Evolutionary conservation across 176 grass and related monocot species (phyloP), one percentile per base, ranked within the genome.

Genomic region (Pontederia paniculata): DNA sequence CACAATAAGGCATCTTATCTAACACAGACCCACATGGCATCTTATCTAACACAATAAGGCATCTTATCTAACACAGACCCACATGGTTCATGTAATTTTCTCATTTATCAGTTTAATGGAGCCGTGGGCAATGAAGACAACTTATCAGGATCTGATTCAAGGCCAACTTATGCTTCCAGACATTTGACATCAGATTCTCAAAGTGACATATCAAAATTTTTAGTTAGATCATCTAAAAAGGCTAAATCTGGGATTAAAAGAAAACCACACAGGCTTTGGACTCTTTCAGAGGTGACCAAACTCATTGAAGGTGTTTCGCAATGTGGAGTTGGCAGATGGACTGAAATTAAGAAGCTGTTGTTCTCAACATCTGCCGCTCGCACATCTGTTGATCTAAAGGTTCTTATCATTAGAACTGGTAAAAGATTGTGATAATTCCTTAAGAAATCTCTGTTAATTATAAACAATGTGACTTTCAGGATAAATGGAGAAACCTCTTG

Each of bases 401-500:
- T 72, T 13, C 17, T 62, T 72, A 20, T 42, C 52, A 19, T 23
- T 17, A 23, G 2, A 52, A 44, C 12, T 60, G 8, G 37, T 43
- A 12, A 16, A 52, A 61, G 4, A 11, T 28, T 21, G 1, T 63
- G 60, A 4, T 19, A 5, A 12, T 22, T 63, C 44, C 20, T 46
- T 1, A 63, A 47, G 43, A 12, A 62, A 62, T n/a, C 14, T 45
- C 12, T 41, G 23, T 37, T 31, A 15, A 49, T 37, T 37, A 3
- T n/a, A n/a, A n/a, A n/a, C n/a, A 37, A 37, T 37, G 3, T 37
- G 28, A 37, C 28, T 37, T n/a, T 37, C 69, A 72, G 69, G 69
- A 72, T 72, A 72, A 72, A 72, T 72, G 69, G 69, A 72, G 69
- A 72, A 72, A 72, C 52, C 69, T 72, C 18, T 60, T 72, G 57